Evolutionary conservation across 2,329 filamentous ascomycete genomes (phyloP), one percentile per base, ranked within the genome.

Genomic region (Penicillium expansum): DNA sequence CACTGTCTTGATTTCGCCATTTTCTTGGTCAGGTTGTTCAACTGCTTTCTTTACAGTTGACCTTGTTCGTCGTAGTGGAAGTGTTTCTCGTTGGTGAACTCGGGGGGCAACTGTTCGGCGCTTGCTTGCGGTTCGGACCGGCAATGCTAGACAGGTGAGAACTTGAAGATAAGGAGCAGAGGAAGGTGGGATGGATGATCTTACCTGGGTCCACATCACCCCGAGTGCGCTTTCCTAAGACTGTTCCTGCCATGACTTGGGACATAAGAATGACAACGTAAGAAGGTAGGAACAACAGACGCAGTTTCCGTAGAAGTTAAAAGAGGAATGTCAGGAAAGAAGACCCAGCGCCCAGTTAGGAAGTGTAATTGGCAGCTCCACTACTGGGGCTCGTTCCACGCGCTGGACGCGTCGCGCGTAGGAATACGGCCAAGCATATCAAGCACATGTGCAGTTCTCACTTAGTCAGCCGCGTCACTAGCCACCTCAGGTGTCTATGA

Each of bases 181-280:
- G 55, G 59, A 53, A 59, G 52, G 55, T 52, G 44, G 53, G 55
- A 45, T 45, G 57, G 29, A 41, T 44, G 58, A 24, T 63, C 67
- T 69, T 75, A 79, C 77, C 74, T 74, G 69, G 57, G 43, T 76
- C 74, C 47, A 72, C 62, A 13, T 10, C 39, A 33, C 27, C 20
- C 54, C 76, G 76, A 63, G 71, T 69, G 65, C 77, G 74, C 72
- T 80, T 80, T 62, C 77, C 77, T 56, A 80, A 65, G 51, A 74
- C 65, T 55, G 70, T 69, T 57, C 71, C 69, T 66, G 75, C 70
- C 76, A 78, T 78, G 57, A 62, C 60, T 44, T 52, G 44, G 44
- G 57, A 35, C 5, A 30, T 8, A 41, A n/a, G 70, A 66, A 63
- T 66, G 4, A 22, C 30, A 60, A 61, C 33, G 33, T 33, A 38